Evolutionary conservation across 1,139 yeast genomes (phyloP).

Genomic region (Blastobotrys ciferrii): DNA sequence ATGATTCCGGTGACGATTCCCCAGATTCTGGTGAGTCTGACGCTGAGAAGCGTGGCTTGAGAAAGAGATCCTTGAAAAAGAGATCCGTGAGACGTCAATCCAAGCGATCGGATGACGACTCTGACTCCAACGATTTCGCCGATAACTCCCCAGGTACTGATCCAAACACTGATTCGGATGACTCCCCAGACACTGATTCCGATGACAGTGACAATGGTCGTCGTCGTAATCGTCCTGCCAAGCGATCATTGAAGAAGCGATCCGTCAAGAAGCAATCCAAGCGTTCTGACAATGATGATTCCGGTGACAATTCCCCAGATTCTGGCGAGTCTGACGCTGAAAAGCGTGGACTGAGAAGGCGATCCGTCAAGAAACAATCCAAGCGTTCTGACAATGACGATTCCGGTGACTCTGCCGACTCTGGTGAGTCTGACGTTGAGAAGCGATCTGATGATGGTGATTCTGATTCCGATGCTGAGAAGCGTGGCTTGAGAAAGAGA

Average conservation of each 20-base stretch:
- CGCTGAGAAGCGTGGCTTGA: not conserved
- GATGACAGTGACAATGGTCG: not conserved
- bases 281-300: not conserved
- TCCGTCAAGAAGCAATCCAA: not conserved
- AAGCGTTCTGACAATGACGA: not conserved
- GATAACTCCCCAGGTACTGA: not conserved
- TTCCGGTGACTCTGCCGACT: not conserved
- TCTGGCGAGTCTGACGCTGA: conserved; percentile 2
- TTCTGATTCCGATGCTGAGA: not conserved
- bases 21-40: not conserved
- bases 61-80: not conserved
- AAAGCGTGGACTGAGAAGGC: not conserved
- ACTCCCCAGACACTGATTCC: not conserved
- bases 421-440: conserved; percentile 3
- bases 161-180: not conserved
- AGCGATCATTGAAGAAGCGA: too few species aligned
- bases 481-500: not conserved
- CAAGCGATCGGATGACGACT: not conserved
- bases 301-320: not conserved
- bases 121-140: not conserved
- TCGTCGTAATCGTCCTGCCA: too few species aligned
- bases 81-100: not conserved
- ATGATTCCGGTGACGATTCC: not conserved
- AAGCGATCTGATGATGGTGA: conserved; percentile 1
- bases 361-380: not conserved